Evolutionary conservation across 306 rosid species (phyloP), one percentile per base, ranked within the genome.

Genomic region (Senna tora): DNA sequence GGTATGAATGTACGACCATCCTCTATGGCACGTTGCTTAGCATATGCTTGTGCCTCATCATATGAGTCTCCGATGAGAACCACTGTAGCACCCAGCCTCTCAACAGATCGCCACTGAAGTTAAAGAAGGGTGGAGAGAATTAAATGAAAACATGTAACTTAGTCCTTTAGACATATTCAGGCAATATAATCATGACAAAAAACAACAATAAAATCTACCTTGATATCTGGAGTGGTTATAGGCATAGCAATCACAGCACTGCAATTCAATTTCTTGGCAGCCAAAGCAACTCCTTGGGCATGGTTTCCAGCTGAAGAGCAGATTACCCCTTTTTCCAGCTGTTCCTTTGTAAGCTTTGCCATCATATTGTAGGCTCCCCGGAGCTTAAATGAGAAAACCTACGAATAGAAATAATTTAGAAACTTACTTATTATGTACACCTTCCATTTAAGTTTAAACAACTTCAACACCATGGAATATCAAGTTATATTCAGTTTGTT

Each of bases 241-340:
- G 99, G 97, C 97, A 94, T 94, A 4, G 59, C 97, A 85, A 94
- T 91, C 57, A 94, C 89, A 0, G 97, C 97, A 74, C 21, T 73
- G 41, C 99, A 94, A 20, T 83, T 84, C 69, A 91, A 75, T 73
- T 47, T 85, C 91, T 88, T 89, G 55, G 99, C 93, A 62, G 99
- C 71, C 64, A 89, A 84, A 30, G 99, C 99, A 80, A 92, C 97
- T 57, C 99, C 99, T 74, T 94, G 99, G 12, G 99, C 99, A 79
- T 94, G 99, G 77, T 94, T 94, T 73, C 99, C 99, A 30, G 99
- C 99, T 6, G 97, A 94, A 12, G 99, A 94, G 79, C 99, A 94
- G 46, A 94, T 89, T 60, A 91, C 96, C 79, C 99, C 99, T 55
- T 67, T 85, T 20, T 84, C 88, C 84, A 94, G 81, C 75, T 75